These are phyloP conservation scores for Schoenoplectus tabernaemontani DNA, from an alignment of 202 grass and related monocot species.

Conservation along the genomic window DNA sequence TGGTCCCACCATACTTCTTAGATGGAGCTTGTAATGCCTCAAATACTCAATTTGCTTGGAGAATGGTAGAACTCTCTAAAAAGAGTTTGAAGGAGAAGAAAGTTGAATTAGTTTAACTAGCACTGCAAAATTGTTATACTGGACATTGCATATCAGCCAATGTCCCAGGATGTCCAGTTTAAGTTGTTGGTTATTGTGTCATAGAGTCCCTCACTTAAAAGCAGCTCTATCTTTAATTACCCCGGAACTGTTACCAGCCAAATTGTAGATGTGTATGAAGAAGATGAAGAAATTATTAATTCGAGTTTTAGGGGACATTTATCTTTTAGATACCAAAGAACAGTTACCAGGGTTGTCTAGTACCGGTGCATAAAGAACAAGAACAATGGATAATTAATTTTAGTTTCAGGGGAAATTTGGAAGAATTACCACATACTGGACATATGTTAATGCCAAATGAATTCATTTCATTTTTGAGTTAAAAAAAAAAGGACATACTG, in stretches of 20 bases:
- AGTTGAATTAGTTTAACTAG: conserved; percentile 2
- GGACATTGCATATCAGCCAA: not conserved
- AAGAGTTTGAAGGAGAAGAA: not conserved
- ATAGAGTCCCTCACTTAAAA: not conserved
- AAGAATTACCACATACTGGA: not conserved
- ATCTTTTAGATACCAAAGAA: not conserved
- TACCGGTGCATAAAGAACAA: not conserved
- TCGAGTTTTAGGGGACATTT: not conserved
- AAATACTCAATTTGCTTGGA: conserved; percentile 40
- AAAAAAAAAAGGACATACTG: conserved; percentile 24
- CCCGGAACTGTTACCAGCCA: not conserved
- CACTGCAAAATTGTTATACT: not conserved
- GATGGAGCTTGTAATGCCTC: conserved; percentile 40
- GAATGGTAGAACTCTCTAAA: conserved; percentile 45
- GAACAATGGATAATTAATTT: not conserved
- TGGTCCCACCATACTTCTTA: conserved; percentile 30
- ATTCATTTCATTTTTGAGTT: not conserved
- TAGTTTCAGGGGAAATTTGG: not conserved
- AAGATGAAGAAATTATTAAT: not conserved
- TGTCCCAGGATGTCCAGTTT: not conserved
- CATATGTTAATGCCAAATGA: not conserved
- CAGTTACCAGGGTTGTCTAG: not conserved
- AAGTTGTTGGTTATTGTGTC: not conserved
- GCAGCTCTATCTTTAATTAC: not conserved
- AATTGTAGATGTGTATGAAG: not conserved